Evolutionary conservation across 805 yeast species (phyloP).

Genomic region (Barnettozyma californica): DNA sequence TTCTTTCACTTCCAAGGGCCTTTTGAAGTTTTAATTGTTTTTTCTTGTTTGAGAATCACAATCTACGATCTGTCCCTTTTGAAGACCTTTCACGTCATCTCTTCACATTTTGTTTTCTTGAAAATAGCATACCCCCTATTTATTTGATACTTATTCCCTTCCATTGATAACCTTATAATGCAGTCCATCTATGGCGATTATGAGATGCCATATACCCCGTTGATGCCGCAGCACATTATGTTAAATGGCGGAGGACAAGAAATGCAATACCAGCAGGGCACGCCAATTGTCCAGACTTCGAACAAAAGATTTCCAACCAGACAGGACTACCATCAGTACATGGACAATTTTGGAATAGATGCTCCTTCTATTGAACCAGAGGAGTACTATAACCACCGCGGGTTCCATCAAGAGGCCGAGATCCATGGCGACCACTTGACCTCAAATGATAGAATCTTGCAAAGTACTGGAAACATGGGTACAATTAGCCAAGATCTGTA

Average conservation of each 20-base stretch:
- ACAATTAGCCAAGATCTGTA: background rate
- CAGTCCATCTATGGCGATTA: slow-evolving; percentile 23
- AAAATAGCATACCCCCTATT: background rate
- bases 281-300: background rate
- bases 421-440: background rate
- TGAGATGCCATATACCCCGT: slow-evolving; percentile 20
- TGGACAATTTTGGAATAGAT: slow-evolving; percentile 9
- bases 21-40: background rate
- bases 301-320: slow-evolving; percentile 12
- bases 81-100: background rate
- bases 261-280: slow-evolving; percentile 8
- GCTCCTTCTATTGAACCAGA: slow-evolving; percentile 5
- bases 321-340: slow-evolving; percentile 12
- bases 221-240: slow-evolving; percentile 24
- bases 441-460: background rate
- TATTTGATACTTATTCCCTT: background rate
- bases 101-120: background rate
- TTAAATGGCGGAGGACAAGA: slow-evolving; percentile 22
- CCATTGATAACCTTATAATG: slow-evolving; percentile 10
- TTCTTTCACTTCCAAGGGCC: slow-evolving; percentile 7
- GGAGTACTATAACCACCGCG: slow-evolving; percentile 3
- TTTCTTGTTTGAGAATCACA: too few relatives aligned
- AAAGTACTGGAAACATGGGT: background rate
- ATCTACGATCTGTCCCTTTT: background rate
- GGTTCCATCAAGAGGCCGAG: slow-evolving; percentile 3